A percentile compares a stretch with the other conserved stretches of the same genome.
These are phyloP conservation scores for Vitis hybrid DNA, from an alignment of 177 flowering plant species.

Conservation along the genomic window DNA sequence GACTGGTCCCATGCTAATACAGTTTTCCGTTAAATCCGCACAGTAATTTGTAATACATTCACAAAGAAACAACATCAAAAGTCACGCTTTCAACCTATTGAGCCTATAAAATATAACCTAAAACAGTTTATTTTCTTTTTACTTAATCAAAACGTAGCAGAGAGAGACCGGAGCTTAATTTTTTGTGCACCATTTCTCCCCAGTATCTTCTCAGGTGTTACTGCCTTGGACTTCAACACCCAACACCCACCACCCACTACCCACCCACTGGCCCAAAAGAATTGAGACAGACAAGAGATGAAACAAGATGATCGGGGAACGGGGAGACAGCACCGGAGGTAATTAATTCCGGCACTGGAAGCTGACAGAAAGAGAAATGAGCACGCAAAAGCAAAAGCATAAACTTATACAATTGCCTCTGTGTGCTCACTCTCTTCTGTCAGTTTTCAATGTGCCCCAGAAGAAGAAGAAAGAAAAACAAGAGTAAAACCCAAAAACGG, in stretches of 20 bases:
- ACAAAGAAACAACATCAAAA: conserved; percentile 15
- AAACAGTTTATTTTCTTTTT: background rate
- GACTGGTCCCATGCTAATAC: conserved; percentile 22
- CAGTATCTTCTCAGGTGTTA: background rate
- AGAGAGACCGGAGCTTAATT: background rate
- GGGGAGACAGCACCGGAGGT: background rate
- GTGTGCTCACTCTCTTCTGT: conserved; percentile 65
- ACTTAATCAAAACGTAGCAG: background rate
- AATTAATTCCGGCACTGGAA: conserved; percentile 15
- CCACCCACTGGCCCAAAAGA: background rate
- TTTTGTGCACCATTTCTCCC: background rate
- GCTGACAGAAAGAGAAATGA: conserved; percentile 48
- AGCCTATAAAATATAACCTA: background rate
- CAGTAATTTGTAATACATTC: conserved; percentile 15
- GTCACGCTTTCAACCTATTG: conserved; percentile 15
- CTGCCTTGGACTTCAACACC: background rate
- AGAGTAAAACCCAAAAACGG: background rate
- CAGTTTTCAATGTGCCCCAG: conserved; percentile 28
- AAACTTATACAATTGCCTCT: conserved; percentile 32
- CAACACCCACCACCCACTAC: too few species aligned
- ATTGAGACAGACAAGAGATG: background rate
- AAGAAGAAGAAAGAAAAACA: background rate
- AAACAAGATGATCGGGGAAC: background rate
- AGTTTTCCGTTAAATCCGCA: conserved; percentile 25
- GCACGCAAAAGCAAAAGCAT: conserved; percentile 45